Evolutionary conservation across 2,329 filamentous ascomycete genomes (phyloP).

Genomic region (Fusarium tupiense): DNA sequence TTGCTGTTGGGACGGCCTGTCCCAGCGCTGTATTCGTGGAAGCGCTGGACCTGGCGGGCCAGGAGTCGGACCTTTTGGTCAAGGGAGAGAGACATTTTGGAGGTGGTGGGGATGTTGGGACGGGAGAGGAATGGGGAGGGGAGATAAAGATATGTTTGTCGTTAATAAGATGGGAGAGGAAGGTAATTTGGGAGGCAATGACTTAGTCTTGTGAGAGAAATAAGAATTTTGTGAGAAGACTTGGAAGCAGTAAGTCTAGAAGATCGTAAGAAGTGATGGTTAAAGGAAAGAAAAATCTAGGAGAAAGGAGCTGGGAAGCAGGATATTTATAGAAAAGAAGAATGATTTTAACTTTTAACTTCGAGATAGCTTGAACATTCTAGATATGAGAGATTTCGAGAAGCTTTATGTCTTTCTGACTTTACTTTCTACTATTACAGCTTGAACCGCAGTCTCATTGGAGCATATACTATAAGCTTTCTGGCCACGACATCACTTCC

Average conservation of each 20-base stretch:
- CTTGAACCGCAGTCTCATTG: rapidly evolving
- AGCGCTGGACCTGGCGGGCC: not conserved
- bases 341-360: not conserved
- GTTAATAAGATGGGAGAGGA: rapidly evolving
- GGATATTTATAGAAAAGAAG: not conserved
- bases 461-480: not conserved
- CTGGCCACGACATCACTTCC: rapidly evolving
- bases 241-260: not conserved
- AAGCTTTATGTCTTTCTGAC: rapidly evolving
- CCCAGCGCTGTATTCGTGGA: not conserved
- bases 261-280: rapidly evolving
- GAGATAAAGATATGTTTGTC: not conserved
- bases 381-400: rapidly evolving
- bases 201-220: rapidly evolving
- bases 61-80: not conserved
- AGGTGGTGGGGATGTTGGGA: too few relatives aligned
- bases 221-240: rapidly evolving
- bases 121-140: not conserved
- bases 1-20: not conserved
- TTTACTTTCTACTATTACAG: rapidly evolving
- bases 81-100: not conserved
- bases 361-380: rapidly evolving
- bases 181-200: too few relatives aligned
- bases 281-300: not conserved
- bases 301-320: rapidly evolving